Evolutionary conservation across 2,329 filamentous ascomycete genomes (phyloP).

Genomic region (Aspergillus persii): DNA sequence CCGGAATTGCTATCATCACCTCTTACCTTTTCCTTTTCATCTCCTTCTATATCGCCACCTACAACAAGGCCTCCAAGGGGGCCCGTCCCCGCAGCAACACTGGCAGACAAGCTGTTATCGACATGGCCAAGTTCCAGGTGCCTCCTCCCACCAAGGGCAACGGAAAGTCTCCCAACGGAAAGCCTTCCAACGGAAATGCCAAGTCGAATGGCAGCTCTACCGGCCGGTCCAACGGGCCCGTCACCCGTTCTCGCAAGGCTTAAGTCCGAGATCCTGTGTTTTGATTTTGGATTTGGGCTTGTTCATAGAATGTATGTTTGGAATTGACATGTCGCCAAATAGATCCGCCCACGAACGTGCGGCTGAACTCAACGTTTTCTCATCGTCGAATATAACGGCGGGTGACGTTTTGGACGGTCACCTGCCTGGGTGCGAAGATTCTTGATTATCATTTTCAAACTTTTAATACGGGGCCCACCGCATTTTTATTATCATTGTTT

Average conservation of each 20-base stretch:
- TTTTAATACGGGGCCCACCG: background rate
- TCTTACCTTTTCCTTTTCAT: constrained; percentile 98
- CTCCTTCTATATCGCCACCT: constrained; percentile 96
- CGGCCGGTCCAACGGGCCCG: constrained; percentile 43
- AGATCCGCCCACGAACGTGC: background rate
- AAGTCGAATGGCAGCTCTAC: constrained; percentile 34
- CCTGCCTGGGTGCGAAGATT: background rate
- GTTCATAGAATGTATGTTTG: background rate
- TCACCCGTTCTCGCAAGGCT: constrained; percentile 49
- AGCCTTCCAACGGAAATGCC: constrained; percentile 18
- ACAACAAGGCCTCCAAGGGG: constrained; percentile 64
- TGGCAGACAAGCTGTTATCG: constrained; percentile 80
- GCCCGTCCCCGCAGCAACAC: constrained; percentile 53
- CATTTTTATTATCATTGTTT: constrained; percentile 20
- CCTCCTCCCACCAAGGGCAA: constrained; percentile 35
- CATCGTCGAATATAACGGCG: background rate
- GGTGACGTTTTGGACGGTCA: background rate
- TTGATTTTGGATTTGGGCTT: background rate
- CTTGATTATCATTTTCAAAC: background rate
- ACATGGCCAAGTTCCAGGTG: constrained; percentile 73
- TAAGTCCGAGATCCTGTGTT: constrained; percentile 24
- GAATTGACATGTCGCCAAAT: background rate
- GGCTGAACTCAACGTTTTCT: background rate
- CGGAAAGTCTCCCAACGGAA: constrained; percentile 25
- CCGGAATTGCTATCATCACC: constrained; percentile 86